A percentile compares a stretch with the other conserved stretches of the same genome.
Conservation (phyloP, 176 grass and related monocot genomes). For the Zea luxurians region DNA sequence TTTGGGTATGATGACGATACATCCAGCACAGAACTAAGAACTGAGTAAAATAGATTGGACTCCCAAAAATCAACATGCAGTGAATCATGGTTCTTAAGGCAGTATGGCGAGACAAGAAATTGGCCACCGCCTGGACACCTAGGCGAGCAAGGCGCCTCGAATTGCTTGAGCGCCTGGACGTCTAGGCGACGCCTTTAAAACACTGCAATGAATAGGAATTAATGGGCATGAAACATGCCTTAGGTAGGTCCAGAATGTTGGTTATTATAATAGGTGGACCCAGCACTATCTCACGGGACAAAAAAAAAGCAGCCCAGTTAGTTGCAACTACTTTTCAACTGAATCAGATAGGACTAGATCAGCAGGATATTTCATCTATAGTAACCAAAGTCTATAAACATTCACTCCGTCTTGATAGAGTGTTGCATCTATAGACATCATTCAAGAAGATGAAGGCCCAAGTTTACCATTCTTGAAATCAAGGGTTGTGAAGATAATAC, state of each 20-base stretch:
- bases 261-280: slow-evolving; percentile 19
- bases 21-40: background rate
- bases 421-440: background rate
- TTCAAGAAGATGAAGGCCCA: slow-evolving; percentile 8
- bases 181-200: no score
- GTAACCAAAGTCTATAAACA: background rate
- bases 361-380: slow-evolving; percentile 3
- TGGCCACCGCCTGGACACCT: no score
- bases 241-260: slow-evolving; percentile 10
- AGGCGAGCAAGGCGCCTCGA: no score
- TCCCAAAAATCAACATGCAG: background rate
- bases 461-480: background rate
- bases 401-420: background rate
- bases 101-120: no score
- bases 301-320: background rate
- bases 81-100: no score
- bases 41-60: slow-evolving; percentile 8
- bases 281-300: background rate
- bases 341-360: slow-evolving; percentile 25
- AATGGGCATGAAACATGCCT: slow-evolving; percentile 3
- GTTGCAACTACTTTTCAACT: slow-evolving; percentile 37
- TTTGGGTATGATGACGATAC: background rate
- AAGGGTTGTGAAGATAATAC: background rate
- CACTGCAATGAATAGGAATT: slow-evolving; percentile 3
- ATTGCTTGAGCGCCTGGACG: no score